phyloP scores from a whole-genome alignment of 225 moss, liverwort and hornwort species.

The Rhytidiadelphus loreus region DNA sequence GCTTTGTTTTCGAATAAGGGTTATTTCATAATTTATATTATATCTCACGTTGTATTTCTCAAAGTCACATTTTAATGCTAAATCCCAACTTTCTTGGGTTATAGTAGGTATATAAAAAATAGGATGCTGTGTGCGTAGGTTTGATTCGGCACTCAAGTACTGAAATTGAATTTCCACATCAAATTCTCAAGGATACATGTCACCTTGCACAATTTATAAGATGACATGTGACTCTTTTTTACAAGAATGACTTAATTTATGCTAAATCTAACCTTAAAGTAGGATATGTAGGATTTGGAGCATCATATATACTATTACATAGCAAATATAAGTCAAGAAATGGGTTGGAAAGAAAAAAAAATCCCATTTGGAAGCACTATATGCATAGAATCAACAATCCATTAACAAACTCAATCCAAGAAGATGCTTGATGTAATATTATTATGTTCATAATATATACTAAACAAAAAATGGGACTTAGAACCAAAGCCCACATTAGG shows the following conservation, averaged over 20 bases:
- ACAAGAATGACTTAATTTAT: no score
- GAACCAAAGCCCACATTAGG: rapidly evolving
- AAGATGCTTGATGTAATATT: background rate
- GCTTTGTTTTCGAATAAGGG: background rate
- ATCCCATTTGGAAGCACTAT: background rate
- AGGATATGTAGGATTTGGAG: rapidly evolving
- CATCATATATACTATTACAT: background rate
- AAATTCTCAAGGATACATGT: no score
- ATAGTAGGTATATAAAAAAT: background rate
- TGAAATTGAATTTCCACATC: no score
- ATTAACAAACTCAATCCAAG: rapidly evolving
- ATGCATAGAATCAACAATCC: background rate
- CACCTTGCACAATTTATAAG: no score
- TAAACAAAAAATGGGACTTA: background rate
- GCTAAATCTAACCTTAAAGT: no score
- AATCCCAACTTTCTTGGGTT: background rate
- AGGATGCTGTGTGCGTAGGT: no score
- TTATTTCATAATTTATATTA: background rate
- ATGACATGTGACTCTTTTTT: no score
- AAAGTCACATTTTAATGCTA: background rate
- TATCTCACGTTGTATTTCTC: background rate
- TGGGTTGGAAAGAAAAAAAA: background rate
- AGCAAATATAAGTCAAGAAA: background rate
- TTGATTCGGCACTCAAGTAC: no score
- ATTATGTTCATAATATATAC: background rate